Evolutionary conservation across 371 early-diverging fungal genomes (phyloP), one percentile per base, ranked within the genome.

Genomic region (Funneliformis caledonium): DNA sequence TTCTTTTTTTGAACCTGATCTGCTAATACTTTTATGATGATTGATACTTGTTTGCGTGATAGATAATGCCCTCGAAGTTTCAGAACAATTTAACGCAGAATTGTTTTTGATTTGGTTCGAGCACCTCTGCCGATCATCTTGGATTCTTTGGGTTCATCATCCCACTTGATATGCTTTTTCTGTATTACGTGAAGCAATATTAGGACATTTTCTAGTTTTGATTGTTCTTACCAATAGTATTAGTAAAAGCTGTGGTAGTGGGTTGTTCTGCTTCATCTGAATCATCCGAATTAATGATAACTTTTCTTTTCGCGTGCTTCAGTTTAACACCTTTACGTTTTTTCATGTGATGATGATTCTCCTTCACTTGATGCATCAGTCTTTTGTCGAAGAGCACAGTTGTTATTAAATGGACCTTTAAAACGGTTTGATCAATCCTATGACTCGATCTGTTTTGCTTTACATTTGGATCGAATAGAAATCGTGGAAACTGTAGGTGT

Each of bases 231-330:
- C 19, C 37, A 1, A 3, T 37, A 37, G 37, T 37, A 37, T 37
- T 37, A 1, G 37, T 37, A 37, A 3, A 2, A 37, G 37, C 37
- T 2, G 37, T 37, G 37, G 0, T 37, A 37, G 37, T 37, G 37
- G 43, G 26, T 43, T 68, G 68, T 43, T 68, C 68, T 4, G 5
- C 62, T 43, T 68, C 68, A 19, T 68, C 42, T 67, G 33, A 33
- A 19, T 22, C 68, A 42, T 67, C 68, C 10, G 68, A 68, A 42
- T 19, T 42, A 43, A 19, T 68, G 42, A 31, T 67, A 37, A 68
- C 42, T 43, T 68, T 68, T 42, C 68, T 68, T 68, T 68, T 68
- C 8, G 42, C 68, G 10, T 42, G 68, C n/a, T 68, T 68, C 6
- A 42, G 43, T 68, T 31, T 19, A 42, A 43, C 14, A 4, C 19